Base-by-base conservation (phyloP, 2,329 filamentous ascomycete genomes). In the Cytospora piceicola region DNA sequence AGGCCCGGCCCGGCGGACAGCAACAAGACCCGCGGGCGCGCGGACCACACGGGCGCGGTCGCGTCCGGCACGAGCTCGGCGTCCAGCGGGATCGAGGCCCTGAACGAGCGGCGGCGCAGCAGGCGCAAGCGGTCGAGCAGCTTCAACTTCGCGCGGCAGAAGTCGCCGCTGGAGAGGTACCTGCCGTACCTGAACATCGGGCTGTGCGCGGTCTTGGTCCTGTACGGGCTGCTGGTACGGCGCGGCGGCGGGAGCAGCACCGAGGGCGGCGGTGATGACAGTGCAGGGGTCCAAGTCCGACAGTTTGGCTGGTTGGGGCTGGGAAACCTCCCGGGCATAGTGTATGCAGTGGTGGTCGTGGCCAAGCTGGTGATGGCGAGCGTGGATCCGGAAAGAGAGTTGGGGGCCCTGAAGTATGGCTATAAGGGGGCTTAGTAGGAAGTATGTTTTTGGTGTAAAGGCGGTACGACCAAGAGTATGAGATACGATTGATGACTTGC, bases 311-410 rank as follows among this genome's bases (percentile, higher is more conserved):
- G 55, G 66, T 55, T 76, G 61, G 75, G 75, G 61, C 71, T 78
- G 66, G 73, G 82, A 79, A 30, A 81, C 79, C 69, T 89, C 59
- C 86, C 88, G 0, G 80, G 77, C 0, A 75, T 88, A 2, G 83
- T 93, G 1, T 88, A 91, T 71, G 81, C 70, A 0, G 80, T 90
- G 24, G 82, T 88, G 7, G 71, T 92, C 64, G 75, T 84, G 56
- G 86, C 86, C 34, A 88, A 92, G 76, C 77, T 85, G 60, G 81
- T 90, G 72, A 88, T 93, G 84, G 83, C 83, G 4, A 82, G 87
- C 57, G 84, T 93, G 11, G 89, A 93, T 77, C 85, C 91, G 6
- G 88, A 86, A 72, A 78, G 80, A 68, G 90, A 90, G 72, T 76
- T 94, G 71, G 79, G 83, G 58, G 79, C 77, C 62, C 78, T 92